Base-by-base conservation (phyloP, 164 flowering plant species). In the Vitis rupestris region DNA sequence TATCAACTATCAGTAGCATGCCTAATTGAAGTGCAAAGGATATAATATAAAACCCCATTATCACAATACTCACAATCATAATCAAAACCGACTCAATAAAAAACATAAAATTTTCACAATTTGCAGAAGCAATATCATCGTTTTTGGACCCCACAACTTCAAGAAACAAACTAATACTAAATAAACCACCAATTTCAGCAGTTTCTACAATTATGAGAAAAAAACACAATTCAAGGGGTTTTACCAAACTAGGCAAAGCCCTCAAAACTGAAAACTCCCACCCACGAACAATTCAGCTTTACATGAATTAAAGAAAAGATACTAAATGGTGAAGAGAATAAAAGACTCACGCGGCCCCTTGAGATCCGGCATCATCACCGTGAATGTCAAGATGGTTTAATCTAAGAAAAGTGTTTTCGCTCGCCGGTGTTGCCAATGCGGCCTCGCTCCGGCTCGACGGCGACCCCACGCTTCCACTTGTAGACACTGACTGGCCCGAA, bases 381-480 rank as follows among this genome's bases (percentile, higher is more conserved):
- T 88, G 95, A 67, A 87, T 82, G 65, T 92, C 97, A 23, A 88
- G 84, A 54, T 88, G 83, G 76, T 90, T 86, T 58, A 96, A 64
- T 55, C 90, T 75, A 13, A 75, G 68, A 15, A 83, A 82, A 50
- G 92, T 81, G 66, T 59, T 84, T 60, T 90, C 97, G 51, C 89
- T 82, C 1, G 86, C 86, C 0, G 95, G 90, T 0, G 97, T 86
- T 16, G 87, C 84, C 84, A 75, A 75, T 15, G 86, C 87, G n/a
- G 79, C 82, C 73, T 87, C 92, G 72, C 89, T 84, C 50, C 87
- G 80, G 69, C 87, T 90, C 1, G 94, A 86, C 0, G 98, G 99
- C 8, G 98, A 96, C 55, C 98, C 98, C 0, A 83, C 82, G 57
- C 98, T 93, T 49, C 98, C 90, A 65, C 99, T 93, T 4, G 95